A percentile compares a stretch with the other conserved stretches of the same genome.
Conservation (phyloP, 306 rosid genomes). For the Rosa rugosa region DNA sequence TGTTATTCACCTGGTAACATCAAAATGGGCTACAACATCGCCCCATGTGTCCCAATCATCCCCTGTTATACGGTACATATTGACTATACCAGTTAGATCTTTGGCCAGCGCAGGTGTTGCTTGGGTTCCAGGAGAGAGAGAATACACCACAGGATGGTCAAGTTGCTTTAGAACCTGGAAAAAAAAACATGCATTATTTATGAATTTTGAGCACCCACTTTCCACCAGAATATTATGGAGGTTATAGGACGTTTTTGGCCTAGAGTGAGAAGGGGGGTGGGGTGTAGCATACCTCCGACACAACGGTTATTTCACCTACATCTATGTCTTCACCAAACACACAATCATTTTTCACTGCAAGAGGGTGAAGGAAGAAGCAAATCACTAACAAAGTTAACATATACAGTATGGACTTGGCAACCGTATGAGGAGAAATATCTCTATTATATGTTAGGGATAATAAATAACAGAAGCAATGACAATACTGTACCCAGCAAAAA, state of each 20-base stretch:
- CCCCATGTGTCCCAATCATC: constrained; percentile 94
- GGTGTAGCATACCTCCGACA: constrained; percentile 71
- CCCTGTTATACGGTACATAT: constrained; percentile 91
- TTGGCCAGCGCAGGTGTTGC: constrained; percentile 82
- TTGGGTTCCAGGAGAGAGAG: constrained; percentile 85
- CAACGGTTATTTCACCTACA: constrained; percentile 62
- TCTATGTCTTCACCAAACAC: constrained; percentile 95
- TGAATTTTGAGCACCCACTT: constrained; percentile 13
- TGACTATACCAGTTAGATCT: constrained; percentile 63
- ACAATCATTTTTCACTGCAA: constrained; percentile 92
- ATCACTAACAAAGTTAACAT: constrained; percentile 22
- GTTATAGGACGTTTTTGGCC: not conserved
- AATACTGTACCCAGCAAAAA: constrained; percentile 16
- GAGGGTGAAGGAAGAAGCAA: constrained; percentile 22
- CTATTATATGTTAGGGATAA: not conserved
- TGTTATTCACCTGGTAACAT: constrained; percentile 63
- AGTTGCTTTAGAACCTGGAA: constrained; percentile 67
- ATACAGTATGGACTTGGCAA: not conserved
- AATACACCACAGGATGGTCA: constrained; percentile 64
- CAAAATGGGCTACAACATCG: constrained; percentile 70
- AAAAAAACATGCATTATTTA: constrained; percentile 8
- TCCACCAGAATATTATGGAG: not conserved
- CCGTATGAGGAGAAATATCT: constrained; percentile 10
- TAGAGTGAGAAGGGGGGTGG: too few relatives aligned
- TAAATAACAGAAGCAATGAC: not conserved